Evolutionary conservation across 208 protist species (phyloP).

Genomic region (Leishmania braziliensis): DNA sequence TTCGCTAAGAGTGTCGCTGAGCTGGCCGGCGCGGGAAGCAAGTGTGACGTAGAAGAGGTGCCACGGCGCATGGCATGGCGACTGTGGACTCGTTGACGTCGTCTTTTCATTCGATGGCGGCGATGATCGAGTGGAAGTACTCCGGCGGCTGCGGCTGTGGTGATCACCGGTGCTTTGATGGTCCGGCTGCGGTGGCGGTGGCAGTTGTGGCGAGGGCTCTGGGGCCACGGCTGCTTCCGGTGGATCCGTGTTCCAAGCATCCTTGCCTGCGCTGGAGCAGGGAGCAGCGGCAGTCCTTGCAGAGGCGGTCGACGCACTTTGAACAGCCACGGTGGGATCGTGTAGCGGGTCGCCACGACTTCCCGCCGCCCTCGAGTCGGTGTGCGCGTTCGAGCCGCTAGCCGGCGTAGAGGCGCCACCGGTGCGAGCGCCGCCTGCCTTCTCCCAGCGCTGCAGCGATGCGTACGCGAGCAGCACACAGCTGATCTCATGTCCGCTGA

Average conservation of each 20-base stretch:
- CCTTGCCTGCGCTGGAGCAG: neutral
- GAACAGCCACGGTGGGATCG: constrained; percentile 4
- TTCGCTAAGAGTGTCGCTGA: constrained; percentile 52
- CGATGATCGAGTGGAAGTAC: neutral
- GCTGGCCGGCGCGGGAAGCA: constrained; percentile 49
- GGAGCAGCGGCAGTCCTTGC: neutral
- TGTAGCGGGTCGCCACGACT: neutral
- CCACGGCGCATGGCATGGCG: constrained; percentile 2
- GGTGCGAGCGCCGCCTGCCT: neutral
- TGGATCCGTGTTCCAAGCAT: neutral
- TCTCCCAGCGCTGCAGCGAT: constrained; percentile 43
- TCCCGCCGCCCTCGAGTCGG: neutral
- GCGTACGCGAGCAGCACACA: constrained; percentile 70
- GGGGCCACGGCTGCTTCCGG: neutral
- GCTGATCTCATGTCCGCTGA: constrained; percentile 62
- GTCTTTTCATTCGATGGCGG: neutral
- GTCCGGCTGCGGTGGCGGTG: neutral
- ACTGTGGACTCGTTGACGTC: neutral
- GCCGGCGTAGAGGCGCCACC: neutral
- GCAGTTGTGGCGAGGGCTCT: neutral
- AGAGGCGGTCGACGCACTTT: constrained; percentile 11
- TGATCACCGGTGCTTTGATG: neutral
- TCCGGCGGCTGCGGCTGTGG: neutral
- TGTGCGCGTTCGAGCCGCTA: neutral
- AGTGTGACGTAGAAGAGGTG: constrained; percentile 56